Evolutionary conservation across 179 eudicot genomes (phyloP).

Genomic region (Beta corolliflora): DNA sequence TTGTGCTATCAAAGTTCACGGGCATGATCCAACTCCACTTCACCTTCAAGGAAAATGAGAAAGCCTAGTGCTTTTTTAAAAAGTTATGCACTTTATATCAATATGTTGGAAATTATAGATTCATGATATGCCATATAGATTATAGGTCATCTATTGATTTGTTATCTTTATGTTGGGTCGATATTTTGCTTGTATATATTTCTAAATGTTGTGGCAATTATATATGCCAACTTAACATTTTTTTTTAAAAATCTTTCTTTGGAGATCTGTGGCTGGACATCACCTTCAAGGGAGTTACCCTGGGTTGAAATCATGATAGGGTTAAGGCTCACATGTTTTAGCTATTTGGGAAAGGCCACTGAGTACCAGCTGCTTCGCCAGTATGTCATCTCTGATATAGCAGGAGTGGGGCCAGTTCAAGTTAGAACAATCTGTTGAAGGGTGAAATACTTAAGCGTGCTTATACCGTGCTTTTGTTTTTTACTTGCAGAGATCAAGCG

Average conservation of each 20-base stretch:
- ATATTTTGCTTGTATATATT: not conserved
- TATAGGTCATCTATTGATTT: not conserved
- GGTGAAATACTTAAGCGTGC: not conserved
- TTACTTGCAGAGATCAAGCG: constrained; percentile 58
- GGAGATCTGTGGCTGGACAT: not conserved
- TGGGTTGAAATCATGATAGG: not conserved
- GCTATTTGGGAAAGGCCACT: not conserved
- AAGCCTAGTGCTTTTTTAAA: not conserved
- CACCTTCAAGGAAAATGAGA: not conserved
- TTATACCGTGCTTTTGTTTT: constrained; percentile 12
- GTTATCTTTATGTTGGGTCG: not conserved
- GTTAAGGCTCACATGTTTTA: not conserved
- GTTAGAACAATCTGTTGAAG: not conserved
- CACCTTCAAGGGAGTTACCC: not conserved
- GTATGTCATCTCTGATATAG: not conserved
- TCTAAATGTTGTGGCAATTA: no score
- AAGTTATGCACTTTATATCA: no score
- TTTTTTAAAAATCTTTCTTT: not conserved
- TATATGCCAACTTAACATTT: no score
- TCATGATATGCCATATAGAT: not conserved
- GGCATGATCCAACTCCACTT: not conserved
- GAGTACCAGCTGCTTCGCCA: not conserved
- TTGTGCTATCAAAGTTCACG: not conserved
- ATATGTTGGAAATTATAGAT: not conserved
- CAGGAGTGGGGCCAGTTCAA: no score